A percentile compares a stretch with the other conserved stretches of the same genome.
Conservation (phyloP, 2,329 filamentous ascomycete species). For the Neonectria faginata region DNA sequence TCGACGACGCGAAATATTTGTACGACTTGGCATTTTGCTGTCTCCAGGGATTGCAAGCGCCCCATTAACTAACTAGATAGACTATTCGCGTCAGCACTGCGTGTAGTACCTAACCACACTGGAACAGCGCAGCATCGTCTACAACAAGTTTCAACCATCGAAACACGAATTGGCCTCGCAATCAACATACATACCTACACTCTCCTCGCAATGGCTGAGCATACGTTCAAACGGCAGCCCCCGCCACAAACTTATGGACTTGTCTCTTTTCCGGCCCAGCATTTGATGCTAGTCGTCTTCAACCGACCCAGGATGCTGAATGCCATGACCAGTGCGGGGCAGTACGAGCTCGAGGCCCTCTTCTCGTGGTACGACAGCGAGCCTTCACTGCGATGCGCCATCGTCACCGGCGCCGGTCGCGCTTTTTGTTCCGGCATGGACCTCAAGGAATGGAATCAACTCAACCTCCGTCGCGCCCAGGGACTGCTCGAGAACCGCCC, state of each 20-base stretch:
- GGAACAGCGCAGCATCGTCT: no score
- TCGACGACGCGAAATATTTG: no score
- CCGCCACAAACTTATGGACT: constrained; percentile 38
- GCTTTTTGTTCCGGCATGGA: constrained; percentile 78
- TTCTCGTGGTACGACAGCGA: constrained; percentile 74
- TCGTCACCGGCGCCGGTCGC: constrained; percentile 72
- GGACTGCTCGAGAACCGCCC: constrained; percentile 40
- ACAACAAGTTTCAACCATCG: not conserved
- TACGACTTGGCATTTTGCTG: no score
- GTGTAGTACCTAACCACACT: no score
- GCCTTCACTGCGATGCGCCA: constrained; percentile 68
- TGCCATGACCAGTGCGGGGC: constrained; percentile 41
- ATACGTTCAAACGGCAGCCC: constrained; percentile 35
- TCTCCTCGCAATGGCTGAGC: constrained; percentile 32
- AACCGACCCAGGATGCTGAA: constrained; percentile 42
- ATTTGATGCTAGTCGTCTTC: constrained; percentile 44
- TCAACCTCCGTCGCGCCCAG: constrained; percentile 38
- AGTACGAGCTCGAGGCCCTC: constrained; percentile 55
- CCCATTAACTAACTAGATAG: no score
- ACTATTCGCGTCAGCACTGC: no score
- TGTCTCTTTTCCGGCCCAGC: constrained; percentile 41
- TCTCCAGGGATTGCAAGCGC: no score
- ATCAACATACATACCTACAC: not conserved
- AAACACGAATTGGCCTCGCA: not conserved
- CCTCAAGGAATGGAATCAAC: constrained; percentile 58